Evolutionary conservation across 805 yeast species (phyloP).

Genomic region (Metschnikowia continentalis): DNA sequence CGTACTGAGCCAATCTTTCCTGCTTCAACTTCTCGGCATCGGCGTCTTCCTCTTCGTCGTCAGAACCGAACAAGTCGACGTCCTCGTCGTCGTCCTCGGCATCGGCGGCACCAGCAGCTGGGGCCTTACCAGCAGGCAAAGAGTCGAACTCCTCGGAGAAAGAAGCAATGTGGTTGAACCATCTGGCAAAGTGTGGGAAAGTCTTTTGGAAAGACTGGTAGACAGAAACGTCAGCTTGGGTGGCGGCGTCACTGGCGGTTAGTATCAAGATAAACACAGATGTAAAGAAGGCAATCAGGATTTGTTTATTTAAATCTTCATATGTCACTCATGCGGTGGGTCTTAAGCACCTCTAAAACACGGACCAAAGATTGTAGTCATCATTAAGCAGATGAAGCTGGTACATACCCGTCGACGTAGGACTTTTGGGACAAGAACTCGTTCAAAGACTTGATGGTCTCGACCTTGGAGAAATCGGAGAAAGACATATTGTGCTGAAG

Average conservation of each 20-base stretch:
- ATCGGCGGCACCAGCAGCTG: constrained; percentile 52
- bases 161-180: constrained; percentile 98
- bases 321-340: constrained; percentile 91
- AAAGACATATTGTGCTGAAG: constrained; percentile 53
- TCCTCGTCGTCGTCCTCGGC: constrained; percentile 81
- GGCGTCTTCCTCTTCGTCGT: constrained; percentile 91
- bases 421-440: constrained; percentile 86
- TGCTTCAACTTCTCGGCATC: constrained; percentile 97
- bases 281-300: background rate
- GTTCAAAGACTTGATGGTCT: constrained; percentile 63
- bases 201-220: constrained; percentile 90
- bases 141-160: constrained; percentile 79
- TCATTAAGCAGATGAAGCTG: constrained; percentile 35
- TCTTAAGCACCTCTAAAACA: constrained; percentile 95
- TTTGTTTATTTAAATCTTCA: constrained; percentile 33
- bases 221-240: constrained; percentile 93
- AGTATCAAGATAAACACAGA: constrained; percentile 12
- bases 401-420: constrained; percentile 91
- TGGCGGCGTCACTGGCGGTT: constrained; percentile 67
- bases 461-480: constrained; percentile 77
- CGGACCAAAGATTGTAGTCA: constrained; percentile 84
- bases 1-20: constrained; percentile 96
- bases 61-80: constrained; percentile 92
- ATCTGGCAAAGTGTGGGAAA: constrained; percentile 94
- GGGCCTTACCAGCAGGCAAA: constrained; percentile 74